Percentiles rank a stretch among this genome's conserved stretches.
Conservation (phyloP, 2,329 filamentous ascomycete species). For the Dactylonectria macrodidyma region DNA sequence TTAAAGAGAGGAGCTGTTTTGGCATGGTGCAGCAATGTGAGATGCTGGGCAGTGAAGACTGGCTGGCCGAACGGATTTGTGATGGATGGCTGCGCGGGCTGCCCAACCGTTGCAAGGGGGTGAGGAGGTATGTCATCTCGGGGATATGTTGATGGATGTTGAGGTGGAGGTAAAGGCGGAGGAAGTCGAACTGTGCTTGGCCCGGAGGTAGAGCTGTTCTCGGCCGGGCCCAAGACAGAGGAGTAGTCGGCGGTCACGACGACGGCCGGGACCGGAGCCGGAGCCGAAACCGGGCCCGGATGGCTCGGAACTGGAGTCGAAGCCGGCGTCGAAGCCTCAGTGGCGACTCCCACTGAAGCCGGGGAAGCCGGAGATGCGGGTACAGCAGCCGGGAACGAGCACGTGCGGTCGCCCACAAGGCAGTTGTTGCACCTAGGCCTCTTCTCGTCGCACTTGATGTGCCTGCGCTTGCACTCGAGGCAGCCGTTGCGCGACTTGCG, state of each 20-base stretch:
- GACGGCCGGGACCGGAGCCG: background rate
- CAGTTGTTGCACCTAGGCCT: conserved; percentile 58
- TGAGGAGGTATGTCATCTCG: no score
- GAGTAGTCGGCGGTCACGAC: conserved; percentile 19
- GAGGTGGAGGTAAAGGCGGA: conserved; percentile 21
- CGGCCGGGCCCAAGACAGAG: conserved; percentile 28
- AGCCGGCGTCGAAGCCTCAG: background rate
- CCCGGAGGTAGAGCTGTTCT: conserved; percentile 32
- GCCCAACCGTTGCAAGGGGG: background rate
- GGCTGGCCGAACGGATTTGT: conserved; percentile 26
- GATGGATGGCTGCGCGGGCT: conserved; percentile 33
- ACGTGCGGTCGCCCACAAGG: conserved; percentile 52
- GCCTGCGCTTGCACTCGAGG: conserved; percentile 57
- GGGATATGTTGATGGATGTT: conserved; percentile 2
- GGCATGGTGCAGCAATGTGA: conserved; percentile 57
- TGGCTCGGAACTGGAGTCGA: conserved; percentile 18
- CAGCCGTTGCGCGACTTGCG: conserved; percentile 59
- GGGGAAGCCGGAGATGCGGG: background rate
- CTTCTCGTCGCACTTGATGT: conserved; percentile 61
- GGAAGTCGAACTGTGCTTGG: conserved; percentile 16
- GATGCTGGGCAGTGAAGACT: conserved; percentile 55
- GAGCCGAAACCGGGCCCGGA: conserved; percentile 33
- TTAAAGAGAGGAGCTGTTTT: conserved; percentile 43
- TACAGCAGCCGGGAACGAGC: conserved; percentile 49
- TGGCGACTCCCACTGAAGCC: background rate